phyloP scores from a whole-genome alignment of 306 rosid genomes.

The Senna siamea region DNA sequence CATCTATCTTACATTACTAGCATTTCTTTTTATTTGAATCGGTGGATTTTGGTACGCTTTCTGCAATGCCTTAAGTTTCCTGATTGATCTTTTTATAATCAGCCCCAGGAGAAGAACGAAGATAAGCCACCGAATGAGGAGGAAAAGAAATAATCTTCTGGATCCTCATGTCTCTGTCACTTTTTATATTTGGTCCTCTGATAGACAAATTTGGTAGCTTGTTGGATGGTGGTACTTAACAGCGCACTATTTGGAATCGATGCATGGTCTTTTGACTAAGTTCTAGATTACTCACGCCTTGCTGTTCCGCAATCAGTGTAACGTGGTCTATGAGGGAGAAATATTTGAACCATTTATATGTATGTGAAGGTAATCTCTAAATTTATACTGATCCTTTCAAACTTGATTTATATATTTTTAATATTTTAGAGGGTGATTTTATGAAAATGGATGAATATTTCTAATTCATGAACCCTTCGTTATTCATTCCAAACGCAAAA shows the following conservation, averaged over 20 bases:
- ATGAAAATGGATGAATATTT: not conserved
- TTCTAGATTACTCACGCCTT: conserved; percentile 25
- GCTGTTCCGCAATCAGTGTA: conserved; percentile 4
- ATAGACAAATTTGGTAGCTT: conserved; percentile 30
- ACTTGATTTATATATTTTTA: conserved; percentile 4
- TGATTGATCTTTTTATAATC: conserved; percentile 35
- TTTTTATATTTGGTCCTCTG: conserved; percentile 29
- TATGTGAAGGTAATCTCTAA: conserved; percentile 4
- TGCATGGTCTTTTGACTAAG: conserved; percentile 21
- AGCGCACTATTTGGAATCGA: conserved; percentile 23
- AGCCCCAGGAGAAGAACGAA: conserved; percentile 68
- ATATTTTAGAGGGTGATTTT: not conserved
- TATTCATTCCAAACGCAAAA: too few species aligned
- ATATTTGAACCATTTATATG: conserved; percentile 5
- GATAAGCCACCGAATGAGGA: conserved; percentile 71
- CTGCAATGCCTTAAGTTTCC: conserved; percentile 34
- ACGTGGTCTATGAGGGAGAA: conserved; percentile 12
- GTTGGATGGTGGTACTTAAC: conserved; percentile 22
- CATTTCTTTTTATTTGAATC: too few species aligned
- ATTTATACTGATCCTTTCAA: conserved; percentile 5
- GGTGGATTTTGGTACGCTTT: conserved; percentile 13
- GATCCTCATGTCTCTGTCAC: conserved; percentile 31
- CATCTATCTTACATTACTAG: too few species aligned
- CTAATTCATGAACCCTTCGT: too few species aligned
- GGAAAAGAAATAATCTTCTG: conserved; percentile 52